Evolutionary conservation across 768 basidiomycete genomes (phyloP).

Genomic region (Kwoniella europaea): DNA sequence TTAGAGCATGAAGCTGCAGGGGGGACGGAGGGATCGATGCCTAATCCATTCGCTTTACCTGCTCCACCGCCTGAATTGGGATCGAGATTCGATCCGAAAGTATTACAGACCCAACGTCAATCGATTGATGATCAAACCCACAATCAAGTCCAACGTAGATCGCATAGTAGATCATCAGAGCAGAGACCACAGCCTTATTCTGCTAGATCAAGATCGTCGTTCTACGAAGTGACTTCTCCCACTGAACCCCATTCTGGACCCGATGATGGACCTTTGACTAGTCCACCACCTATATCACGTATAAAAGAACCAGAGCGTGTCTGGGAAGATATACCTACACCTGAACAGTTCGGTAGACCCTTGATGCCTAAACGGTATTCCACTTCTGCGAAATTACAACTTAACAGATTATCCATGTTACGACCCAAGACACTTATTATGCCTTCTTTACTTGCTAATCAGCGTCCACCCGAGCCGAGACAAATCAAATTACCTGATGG

Average conservation of each 20-base stretch:
- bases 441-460: conserved; percentile 80
- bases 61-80: conserved; percentile 68
- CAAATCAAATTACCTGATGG: conserved; percentile 51
- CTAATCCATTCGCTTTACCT: conserved; percentile 72
- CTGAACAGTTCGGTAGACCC: conserved; percentile 44
- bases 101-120: conserved; percentile 51
- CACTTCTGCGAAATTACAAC: not conserved
- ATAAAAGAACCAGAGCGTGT: not conserved
- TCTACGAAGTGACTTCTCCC: not conserved
- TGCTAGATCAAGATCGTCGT: conserved; percentile 8
- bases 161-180: not conserved
- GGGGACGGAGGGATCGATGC: not conserved
- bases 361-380: conserved; percentile 35
- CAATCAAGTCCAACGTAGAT: too few relatives aligned
- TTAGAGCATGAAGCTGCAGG: conserved; percentile 1
- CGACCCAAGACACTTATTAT: conserved; percentile 92
- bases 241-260: not conserved
- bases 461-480: conserved; percentile 42
- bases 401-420: conserved; percentile 66
- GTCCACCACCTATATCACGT: not conserved
- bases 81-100: conserved; percentile 83
- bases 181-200: not conserved
- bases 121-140: not conserved
- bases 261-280: not conserved
- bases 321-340: conserved; percentile 41